phyloP scores from a whole-genome alignment of 805 yeast species.

The Wickerhamiella kurtzmanii region DNA sequence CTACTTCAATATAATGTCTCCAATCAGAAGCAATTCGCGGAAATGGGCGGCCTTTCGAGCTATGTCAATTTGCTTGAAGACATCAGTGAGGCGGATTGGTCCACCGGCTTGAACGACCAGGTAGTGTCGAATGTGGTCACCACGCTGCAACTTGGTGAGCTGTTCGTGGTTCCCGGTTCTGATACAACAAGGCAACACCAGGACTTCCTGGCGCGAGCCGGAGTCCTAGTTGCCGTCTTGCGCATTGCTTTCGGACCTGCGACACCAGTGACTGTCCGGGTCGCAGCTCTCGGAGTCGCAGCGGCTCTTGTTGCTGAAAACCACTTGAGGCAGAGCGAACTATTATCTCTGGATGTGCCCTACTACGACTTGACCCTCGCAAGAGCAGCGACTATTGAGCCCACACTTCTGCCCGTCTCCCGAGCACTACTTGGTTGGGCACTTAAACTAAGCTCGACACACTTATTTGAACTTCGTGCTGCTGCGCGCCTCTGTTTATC shows the following conservation, averaged over 20 bases:
- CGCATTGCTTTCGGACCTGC: conserved; percentile 52
- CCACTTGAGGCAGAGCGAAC: conserved; percentile 49
- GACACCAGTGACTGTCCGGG: conserved; percentile 54
- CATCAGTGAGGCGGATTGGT: conserved; percentile 40
- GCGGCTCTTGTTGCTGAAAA: conserved; percentile 66
- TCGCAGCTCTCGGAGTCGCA: conserved; percentile 55
- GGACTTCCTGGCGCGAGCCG: conserved; percentile 41
- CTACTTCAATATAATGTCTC: conserved; percentile 71
- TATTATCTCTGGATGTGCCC: conserved; percentile 82
- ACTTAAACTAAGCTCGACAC: conserved; percentile 64
- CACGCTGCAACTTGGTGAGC: conserved; percentile 55
- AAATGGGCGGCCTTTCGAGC: conserved; percentile 63
- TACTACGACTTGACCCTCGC: conserved; percentile 65
- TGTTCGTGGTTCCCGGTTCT: conserved; percentile 62
- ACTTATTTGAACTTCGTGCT: conserved; percentile 65
- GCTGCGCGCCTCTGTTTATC: conserved; percentile 55
- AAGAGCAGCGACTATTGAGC: conserved; percentile 21
- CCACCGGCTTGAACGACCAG: conserved; percentile 34
- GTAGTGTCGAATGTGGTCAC: conserved; percentile 51
- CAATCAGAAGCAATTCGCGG: conserved; percentile 79
- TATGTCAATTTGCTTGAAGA: conserved; percentile 43
- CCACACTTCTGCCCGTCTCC: conserved; percentile 48
- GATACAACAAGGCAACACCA: conserved; percentile 54
- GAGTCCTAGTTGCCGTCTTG: conserved; percentile 51
- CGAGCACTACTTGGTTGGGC: conserved; percentile 75